A percentile compares a stretch with the other conserved stretches of the same genome.
Evolutionary conservation across 768 basidiomycete species (phyloP).

Genomic region (Dentipellis fragilis): DNA sequence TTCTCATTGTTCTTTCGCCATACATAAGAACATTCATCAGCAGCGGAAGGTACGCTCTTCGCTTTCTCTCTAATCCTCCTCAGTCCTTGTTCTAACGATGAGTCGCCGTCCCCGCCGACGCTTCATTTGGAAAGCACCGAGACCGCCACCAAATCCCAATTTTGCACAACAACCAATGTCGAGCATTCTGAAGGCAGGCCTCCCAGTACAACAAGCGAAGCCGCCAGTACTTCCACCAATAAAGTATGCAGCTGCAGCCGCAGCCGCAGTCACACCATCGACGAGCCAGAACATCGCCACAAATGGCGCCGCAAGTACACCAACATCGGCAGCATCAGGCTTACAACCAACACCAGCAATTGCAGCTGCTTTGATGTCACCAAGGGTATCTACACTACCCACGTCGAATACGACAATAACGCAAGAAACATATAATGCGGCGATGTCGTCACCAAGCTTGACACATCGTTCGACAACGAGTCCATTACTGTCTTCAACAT

Average conservation of each 20-base stretch:
- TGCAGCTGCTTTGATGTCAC: slow-evolving; percentile 26
- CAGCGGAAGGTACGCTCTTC: slow-evolving; percentile 40
- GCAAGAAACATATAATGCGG: slow-evolving; percentile 26
- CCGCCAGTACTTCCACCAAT: slow-evolving; percentile 62
- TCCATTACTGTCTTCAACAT: slow-evolving; percentile 58
- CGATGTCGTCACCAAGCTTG: slow-evolving; percentile 66
- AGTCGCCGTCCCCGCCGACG: background rate
- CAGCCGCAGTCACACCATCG: slow-evolving; percentile 39
- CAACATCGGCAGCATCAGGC: slow-evolving; percentile 20
- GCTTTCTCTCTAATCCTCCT: background rate
- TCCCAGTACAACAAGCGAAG: slow-evolving; percentile 45
- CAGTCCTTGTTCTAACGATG: slow-evolving; percentile 1
- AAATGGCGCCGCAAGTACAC: slow-evolving; percentile 30
- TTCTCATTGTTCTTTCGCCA: slow-evolving; percentile 9
- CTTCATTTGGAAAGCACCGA: slow-evolving; percentile 29
- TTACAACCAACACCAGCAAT: slow-evolving; percentile 25
- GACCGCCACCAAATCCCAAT: slow-evolving; percentile 74
- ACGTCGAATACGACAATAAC: slow-evolving; percentile 21
- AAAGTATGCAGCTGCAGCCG: slow-evolving; percentile 88
- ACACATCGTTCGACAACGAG: slow-evolving; percentile 81
- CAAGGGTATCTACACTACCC: slow-evolving; percentile 5
- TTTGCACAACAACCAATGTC: slow-evolving; percentile 73
- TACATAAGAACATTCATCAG: slow-evolving; percentile 52
- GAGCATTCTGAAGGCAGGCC: slow-evolving; percentile 63
- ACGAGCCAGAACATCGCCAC: slow-evolving; percentile 24